phyloP scores from a whole-genome alignment of 495 filamentous ascomycete species.

The Apiosordaria backusii region DNA sequence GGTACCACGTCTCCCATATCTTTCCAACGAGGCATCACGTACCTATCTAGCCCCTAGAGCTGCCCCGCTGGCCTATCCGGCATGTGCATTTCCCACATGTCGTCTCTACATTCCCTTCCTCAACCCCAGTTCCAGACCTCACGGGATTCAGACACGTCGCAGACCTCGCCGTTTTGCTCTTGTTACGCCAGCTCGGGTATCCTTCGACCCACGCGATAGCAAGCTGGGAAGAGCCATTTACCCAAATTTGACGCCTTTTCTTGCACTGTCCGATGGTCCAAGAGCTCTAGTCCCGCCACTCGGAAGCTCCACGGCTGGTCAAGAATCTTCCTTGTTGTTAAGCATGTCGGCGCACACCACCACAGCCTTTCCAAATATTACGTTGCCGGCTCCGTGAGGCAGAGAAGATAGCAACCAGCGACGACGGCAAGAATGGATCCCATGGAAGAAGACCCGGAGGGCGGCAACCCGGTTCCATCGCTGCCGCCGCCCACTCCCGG shows the following conservation, averaged over 20 bases:
- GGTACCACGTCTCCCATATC: not conserved
- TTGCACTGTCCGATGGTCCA: not conserved
- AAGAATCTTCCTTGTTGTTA: not conserved
- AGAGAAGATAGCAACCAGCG: not conserved
- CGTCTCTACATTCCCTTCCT: not conserved
- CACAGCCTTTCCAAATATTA: not conserved
- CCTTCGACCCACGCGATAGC: not conserved
- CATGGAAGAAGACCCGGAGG: constrained; percentile 27
- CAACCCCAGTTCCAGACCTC: not conserved
- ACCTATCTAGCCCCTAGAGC: not conserved
- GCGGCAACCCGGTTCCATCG: constrained; percentile 4
- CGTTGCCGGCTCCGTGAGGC: not conserved
- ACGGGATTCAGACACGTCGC: not conserved
- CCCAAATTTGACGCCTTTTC: not conserved
- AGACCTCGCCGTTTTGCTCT: no score
- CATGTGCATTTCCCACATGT: not conserved
- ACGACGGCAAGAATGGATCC: constrained; percentile 18
- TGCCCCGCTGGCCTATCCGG: not conserved
- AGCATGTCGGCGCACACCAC: constrained; percentile 16
- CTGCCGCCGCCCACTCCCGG: constrained; percentile 15
- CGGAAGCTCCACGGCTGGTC: no score
- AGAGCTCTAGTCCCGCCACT: not conserved
- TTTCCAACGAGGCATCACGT: not conserved
- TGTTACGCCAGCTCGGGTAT: no score
- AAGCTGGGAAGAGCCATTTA: not conserved